Percentiles rank a stretch among this genome's conserved stretches.
Evolutionary conservation across 352 stramenopile species (phyloP).

Genomic region (Peronospora farinosa): DNA sequence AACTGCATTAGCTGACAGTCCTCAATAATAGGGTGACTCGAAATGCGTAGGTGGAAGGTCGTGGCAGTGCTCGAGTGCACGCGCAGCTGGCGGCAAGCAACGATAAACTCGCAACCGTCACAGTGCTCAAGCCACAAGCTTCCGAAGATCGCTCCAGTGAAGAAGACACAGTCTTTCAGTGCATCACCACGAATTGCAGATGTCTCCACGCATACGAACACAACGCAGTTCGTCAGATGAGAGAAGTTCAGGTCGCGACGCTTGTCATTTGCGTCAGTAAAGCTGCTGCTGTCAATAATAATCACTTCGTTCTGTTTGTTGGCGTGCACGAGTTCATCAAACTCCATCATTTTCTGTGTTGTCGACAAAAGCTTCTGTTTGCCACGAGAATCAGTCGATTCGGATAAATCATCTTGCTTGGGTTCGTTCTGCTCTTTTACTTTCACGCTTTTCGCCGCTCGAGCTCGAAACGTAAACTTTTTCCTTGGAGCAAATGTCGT

Average conservation of each 20-base stretch:
- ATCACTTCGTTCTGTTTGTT: conserved; percentile 58
- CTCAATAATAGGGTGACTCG: conserved; percentile 88
- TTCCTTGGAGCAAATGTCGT: conserved; percentile 69
- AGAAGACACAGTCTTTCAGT: conserved; percentile 68
- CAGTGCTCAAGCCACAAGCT: conserved; percentile 84
- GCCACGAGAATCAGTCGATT: not conserved
- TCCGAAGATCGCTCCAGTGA: conserved; percentile 70
- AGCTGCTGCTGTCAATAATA: conserved; percentile 56
- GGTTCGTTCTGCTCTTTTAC: conserved; percentile 17
- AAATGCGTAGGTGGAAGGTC: conserved; percentile 76
- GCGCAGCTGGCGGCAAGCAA: conserved; percentile 80
- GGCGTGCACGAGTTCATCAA: conserved; percentile 57
- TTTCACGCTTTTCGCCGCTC: conserved; percentile 23
- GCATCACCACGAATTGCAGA: conserved; percentile 66
- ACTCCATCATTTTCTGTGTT: conserved; percentile 14
- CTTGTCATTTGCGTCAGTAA: conserved; percentile 25
- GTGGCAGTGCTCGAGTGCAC: conserved; percentile 69
- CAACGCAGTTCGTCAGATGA: conserved; percentile 58
- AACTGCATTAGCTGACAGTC: conserved; percentile 83
- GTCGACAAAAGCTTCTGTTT: conserved; percentile 9
- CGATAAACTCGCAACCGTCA: conserved; percentile 67
- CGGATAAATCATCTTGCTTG: conserved; percentile 5
- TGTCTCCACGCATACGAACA: conserved; percentile 61
- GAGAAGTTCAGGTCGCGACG: conserved; percentile 70
- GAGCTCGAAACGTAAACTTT: conserved; percentile 76